phyloP scores from a whole-genome alignment of 495 filamentous ascomycete genomes.

The Lasiosphaeria miniovina region DNA sequence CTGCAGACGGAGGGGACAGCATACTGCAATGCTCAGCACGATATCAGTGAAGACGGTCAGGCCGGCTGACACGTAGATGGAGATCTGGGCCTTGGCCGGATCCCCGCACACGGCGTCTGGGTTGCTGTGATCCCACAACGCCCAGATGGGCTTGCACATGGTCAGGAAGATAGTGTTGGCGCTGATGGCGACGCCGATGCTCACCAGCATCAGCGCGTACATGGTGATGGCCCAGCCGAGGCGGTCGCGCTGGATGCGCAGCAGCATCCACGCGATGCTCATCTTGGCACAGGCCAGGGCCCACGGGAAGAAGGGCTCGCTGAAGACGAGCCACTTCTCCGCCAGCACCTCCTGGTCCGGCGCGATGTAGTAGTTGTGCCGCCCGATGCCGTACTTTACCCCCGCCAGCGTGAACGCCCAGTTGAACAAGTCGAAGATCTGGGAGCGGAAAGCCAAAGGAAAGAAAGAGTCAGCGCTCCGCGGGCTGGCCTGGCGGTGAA shows the following conservation, averaged over 20 bases:
- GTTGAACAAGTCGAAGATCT: not conserved
- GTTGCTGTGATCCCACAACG: constrained; percentile 27
- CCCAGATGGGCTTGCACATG: constrained; percentile 28
- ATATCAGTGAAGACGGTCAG: constrained; percentile 33
- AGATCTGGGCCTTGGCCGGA: constrained; percentile 7
- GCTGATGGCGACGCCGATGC: constrained; percentile 22
- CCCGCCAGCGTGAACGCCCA: constrained; percentile 17
- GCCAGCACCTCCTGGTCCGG: constrained; percentile 13
- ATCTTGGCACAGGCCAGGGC: constrained; percentile 33
- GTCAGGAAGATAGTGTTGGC: constrained; percentile 25
- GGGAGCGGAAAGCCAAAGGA: not conserved
- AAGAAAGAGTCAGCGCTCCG: not conserved
- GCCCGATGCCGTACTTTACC: constrained; percentile 25
- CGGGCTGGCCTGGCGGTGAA: not conserved
- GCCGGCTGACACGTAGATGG: constrained; percentile 25
- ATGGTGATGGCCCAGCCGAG: constrained; percentile 25
- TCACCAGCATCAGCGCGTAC: constrained; percentile 23
- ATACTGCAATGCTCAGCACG: constrained; percentile 21
- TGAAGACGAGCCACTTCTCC: constrained; percentile 26
- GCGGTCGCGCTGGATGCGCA: constrained; percentile 28
- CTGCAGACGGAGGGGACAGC: not conserved
- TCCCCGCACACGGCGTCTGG: constrained; percentile 23
- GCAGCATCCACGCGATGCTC: constrained; percentile 32
- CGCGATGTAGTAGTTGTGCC: constrained; percentile 28
- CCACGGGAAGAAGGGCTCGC: constrained; percentile 19